Conservation (phyloP, 352 stramenopile genomes). For the Pythium phragmiticola region DNA sequence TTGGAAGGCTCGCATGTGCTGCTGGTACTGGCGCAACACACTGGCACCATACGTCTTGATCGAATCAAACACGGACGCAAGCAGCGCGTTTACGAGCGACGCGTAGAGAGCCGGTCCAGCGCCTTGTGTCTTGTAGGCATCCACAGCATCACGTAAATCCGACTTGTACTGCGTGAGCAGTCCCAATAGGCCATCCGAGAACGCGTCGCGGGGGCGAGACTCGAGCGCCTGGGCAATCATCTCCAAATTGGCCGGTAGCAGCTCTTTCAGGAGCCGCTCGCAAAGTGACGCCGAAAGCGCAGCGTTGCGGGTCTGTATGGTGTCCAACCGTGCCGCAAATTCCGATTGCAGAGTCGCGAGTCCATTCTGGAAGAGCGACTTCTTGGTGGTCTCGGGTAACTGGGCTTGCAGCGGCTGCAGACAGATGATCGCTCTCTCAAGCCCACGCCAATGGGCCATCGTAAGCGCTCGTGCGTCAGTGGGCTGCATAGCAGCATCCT, state of each 20-base stretch:
- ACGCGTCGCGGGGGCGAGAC: constrained; percentile 39
- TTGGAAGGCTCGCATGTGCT: constrained; percentile 33
- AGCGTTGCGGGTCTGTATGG: constrained; percentile 21
- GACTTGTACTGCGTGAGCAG: constrained; percentile 62
- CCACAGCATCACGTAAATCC: constrained; percentile 41
- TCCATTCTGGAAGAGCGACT: constrained; percentile 31
- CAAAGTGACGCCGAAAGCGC: constrained; percentile 17
- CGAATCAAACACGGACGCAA: constrained; percentile 37
- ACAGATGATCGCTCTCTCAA: constrained; percentile 4
- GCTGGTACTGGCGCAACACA: constrained; percentile 53
- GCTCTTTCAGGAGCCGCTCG: constrained; percentile 18
- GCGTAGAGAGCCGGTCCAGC: constrained; percentile 30
- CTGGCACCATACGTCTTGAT: constrained; percentile 44
- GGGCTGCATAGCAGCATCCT: not conserved
- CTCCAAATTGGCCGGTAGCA: constrained; percentile 44
- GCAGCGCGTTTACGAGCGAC: constrained; percentile 37
- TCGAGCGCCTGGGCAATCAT: constrained; percentile 37
- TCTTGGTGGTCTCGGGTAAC: constrained; percentile 30
- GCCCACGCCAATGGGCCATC: constrained; percentile 13
- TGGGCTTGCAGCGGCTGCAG: constrained; percentile 7
- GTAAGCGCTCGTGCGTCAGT: not conserved
- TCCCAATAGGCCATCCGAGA: constrained; percentile 48
- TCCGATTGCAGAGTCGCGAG: constrained; percentile 27
- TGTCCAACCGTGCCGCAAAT: constrained; percentile 13
- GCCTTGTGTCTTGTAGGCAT: constrained; percentile 35